These are phyloP conservation scores for Myxozyma nipponensis DNA, from an alignment of 805 yeast species.

Conservation along the genomic window DNA sequence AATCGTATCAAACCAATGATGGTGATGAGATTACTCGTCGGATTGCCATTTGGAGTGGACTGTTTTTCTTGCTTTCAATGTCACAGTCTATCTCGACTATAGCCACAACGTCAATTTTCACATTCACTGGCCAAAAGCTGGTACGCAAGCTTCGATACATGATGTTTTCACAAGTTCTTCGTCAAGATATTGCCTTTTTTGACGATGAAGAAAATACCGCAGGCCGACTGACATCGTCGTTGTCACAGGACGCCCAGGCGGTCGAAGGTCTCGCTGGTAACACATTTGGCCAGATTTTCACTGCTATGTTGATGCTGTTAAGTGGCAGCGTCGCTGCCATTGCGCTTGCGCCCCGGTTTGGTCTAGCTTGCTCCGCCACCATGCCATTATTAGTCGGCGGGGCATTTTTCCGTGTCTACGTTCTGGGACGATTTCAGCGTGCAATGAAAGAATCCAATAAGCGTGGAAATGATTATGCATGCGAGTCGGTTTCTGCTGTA, in stretches of 20 bases:
- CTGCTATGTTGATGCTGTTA: constrained; percentile 36
- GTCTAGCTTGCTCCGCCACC: constrained; percentile 40
- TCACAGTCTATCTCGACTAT: constrained; percentile 6
- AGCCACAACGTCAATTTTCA: constrained; percentile 10
- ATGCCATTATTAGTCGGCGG: constrained; percentile 38
- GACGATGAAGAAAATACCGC: constrained; percentile 32
- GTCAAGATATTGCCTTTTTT: constrained; percentile 34
- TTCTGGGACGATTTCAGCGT: constrained; percentile 37
- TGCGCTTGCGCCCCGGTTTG: constrained; percentile 40
- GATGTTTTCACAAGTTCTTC: constrained; percentile 28
- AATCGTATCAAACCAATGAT: constrained; percentile 7
- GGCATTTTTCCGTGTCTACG: constrained; percentile 40
- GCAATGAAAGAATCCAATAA: constrained; percentile 39
- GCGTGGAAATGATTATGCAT: constrained; percentile 41
- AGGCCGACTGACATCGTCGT: constrained; percentile 31
- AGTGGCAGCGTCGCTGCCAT: constrained; percentile 42
- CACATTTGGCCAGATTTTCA: constrained; percentile 30
- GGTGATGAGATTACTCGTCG: constrained; percentile 38
- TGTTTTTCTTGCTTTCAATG: constrained; percentile 22
- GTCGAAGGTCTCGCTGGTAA: constrained; percentile 31
- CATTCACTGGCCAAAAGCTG: constrained; percentile 26
- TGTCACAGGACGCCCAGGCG: constrained; percentile 34
- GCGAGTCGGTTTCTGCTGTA: constrained; percentile 42
- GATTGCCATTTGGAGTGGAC: constrained; percentile 31
- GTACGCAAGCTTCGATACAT: constrained; percentile 30